phyloP scores from a whole-genome alignment of 1,284 basidiomycete genomes.

The Puccinia coronata region DNA sequence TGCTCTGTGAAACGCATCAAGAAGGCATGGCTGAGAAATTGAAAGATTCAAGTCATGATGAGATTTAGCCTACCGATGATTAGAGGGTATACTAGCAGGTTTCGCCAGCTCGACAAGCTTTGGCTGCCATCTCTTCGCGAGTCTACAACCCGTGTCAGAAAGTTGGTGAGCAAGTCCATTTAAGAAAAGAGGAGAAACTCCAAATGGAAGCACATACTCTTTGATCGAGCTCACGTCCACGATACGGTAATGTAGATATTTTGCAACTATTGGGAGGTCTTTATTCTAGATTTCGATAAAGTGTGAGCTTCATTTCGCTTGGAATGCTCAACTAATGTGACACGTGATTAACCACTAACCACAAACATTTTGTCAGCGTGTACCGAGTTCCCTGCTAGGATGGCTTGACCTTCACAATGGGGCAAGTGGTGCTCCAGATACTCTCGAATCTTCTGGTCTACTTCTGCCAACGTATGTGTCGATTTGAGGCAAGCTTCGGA shows the following conservation, averaged over 20 bases:
- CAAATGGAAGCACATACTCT: slow-evolving; percentile 18
- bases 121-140: slow-evolving; percentile 45
- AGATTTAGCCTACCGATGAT: slow-evolving; percentile 36
- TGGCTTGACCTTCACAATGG: slow-evolving; percentile 51
- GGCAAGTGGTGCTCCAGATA: slow-evolving; percentile 52
- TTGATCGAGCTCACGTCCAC: slow-evolving; percentile 49
- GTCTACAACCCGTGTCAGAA: not conserved
- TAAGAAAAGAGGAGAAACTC: not conserved
- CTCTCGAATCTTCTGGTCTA: slow-evolving; percentile 20
- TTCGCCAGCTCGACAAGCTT: slow-evolving; percentile 26
- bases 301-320: not conserved
- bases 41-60: not conserved
- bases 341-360: slow-evolving; percentile 53
- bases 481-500: slow-evolving; percentile 27
- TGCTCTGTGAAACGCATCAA: slow-evolving; percentile 7
- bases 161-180: not conserved
- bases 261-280: slow-evolving; percentile 30
- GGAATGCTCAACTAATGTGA: not conserved
- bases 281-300: slow-evolving; percentile 25
- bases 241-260: slow-evolving; percentile 43
- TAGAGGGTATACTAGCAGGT: slow-evolving; percentile 1
- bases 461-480: slow-evolving; percentile 50
- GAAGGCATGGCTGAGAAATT: not conserved
- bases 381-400: slow-evolving; percentile 58
- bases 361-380: slow-evolving; percentile 58